Evolutionary conservation across 768 basidiomycete genomes (phyloP), one percentile per base, ranked within the genome.

Genomic region (Panus rudis): DNA sequence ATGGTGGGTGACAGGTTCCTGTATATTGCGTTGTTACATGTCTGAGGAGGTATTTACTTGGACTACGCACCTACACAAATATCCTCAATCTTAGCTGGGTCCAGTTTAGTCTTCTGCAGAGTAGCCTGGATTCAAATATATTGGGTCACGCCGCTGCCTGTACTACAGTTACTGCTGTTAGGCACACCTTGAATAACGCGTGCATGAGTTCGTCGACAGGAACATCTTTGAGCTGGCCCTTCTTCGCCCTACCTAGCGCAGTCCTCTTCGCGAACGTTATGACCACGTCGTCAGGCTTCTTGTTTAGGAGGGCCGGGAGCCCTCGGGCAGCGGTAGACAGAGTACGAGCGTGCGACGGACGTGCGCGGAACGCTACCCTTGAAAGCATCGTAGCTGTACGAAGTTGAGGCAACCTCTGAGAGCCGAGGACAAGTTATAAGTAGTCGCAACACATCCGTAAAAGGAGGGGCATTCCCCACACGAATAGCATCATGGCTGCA

Each of bases 201-300:
- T 76, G 71, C 49, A 97, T 71, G 43, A 98, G 71, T 57, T 93
- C 90, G 52, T 96, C 94, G 12, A 92, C 86, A 3, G 83, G 77
- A 1, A 76, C 69, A 56, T 96, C 90, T 60, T 92, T 94, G 57
- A 93, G 73, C 45, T 92, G 92, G 19, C 94, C 94, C 62, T 94
- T 97, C 72, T 79, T 89, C 26, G 85, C 83, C 55, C 71, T 79
- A 20, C 90, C 88, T 50, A 91, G 72, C n/a, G 90, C 79, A n/a
- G 89, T 92, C 39, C 92, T 79, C 59, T 84, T 84, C 11, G 88
- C 90, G 52, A 87, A 88, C 2, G 87, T 89, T 46, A 96, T 81
- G 48, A 94, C 92, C 13, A 93, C 86, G 62, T 94, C 92, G 48
- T 89, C 77, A 0, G 82, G 75, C 40, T 71, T 78, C 71, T 79